phyloP scores from a whole-genome alignment of 2,329 filamentous ascomycete species.

The Sarocladium oryzae region DNA sequence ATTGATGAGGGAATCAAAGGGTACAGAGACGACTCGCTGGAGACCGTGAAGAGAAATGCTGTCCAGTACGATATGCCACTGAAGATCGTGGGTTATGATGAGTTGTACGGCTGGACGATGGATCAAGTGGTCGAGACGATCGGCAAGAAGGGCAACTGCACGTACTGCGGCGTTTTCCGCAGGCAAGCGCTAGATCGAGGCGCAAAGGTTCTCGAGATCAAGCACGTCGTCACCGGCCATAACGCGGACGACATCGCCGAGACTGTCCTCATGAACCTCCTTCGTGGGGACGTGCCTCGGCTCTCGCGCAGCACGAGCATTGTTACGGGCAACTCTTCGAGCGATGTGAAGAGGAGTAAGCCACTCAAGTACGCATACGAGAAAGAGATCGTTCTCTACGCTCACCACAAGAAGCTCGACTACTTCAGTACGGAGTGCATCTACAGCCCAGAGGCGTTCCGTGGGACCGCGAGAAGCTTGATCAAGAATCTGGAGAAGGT shows the following conservation, averaged over 20 bases:
- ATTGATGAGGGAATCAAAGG: slow-evolving; percentile 98
- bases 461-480: slow-evolving; percentile 81
- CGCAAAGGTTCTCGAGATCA: slow-evolving; percentile 78
- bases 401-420: slow-evolving; percentile 91
- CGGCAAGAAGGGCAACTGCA: slow-evolving; percentile 98
- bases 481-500: slow-evolving; percentile 96
- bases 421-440: slow-evolving; percentile 99
- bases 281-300: slow-evolving; percentile 83
- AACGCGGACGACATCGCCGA: slow-evolving; percentile 97
- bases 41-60: slow-evolving; percentile 94
- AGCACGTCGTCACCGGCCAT: slow-evolving; percentile 93
- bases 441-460: slow-evolving; percentile 94
- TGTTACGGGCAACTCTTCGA: slow-evolving; percentile 68
- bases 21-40: slow-evolving; percentile 90
- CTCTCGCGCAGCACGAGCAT: slow-evolving; percentile 87
- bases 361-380: slow-evolving; percentile 98
- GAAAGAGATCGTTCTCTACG: slow-evolving; percentile 97
- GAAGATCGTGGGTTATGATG: slow-evolving; percentile 86
- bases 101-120: slow-evolving; percentile 99
- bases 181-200: slow-evolving; percentile 91
- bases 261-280: slow-evolving; percentile 94
- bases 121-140: slow-evolving; percentile 95
- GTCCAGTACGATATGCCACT: slow-evolving; percentile 85
- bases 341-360: slow-evolving; percentile 91
- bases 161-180: slow-evolving; percentile 94